Conservation (phyloP, 805 yeast genomes). For the Maudiozyma bulderi region DNA sequence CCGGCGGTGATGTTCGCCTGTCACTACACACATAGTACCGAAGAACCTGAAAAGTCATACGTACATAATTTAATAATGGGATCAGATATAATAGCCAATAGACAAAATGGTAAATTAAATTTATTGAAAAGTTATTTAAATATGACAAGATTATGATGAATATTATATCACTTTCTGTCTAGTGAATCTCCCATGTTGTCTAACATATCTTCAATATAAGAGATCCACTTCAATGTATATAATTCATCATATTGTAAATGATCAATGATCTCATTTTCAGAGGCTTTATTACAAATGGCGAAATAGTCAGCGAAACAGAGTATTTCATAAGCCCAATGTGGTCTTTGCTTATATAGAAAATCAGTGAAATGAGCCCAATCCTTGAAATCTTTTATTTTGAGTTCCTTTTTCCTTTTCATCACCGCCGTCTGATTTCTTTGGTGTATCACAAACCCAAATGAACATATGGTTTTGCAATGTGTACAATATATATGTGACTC, state of each 20-base stretch:
- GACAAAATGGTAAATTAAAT: no score
- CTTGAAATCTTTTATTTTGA: background rate
- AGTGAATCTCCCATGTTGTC: constrained; percentile 1
- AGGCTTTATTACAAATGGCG: no score
- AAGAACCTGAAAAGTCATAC: no score
- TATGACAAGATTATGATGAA: background rate
- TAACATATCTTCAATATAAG: background rate
- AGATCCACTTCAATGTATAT: constrained; percentile 1
- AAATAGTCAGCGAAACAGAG: constrained; percentile 3
- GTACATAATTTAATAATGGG: no score
- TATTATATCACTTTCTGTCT: background rate
- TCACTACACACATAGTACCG: no score
- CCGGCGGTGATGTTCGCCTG: no score
- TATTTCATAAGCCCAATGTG: background rate
- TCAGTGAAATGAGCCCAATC: background rate
- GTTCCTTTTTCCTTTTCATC: background rate
- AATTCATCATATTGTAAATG: background rate
- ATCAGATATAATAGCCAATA: background rate
- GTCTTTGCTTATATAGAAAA: background rate
- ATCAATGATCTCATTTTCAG: background rate
- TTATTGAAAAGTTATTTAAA: background rate
- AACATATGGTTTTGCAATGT: constrained; percentile 32
- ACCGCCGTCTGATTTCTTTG: background rate
- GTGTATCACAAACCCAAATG: constrained; percentile 28
- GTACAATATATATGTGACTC: constrained; percentile 27